Evolutionary conservation across 2,329 filamentous ascomycete species (phyloP), one percentile per base, ranked within the genome.

Genomic region (Xylaria sp.): DNA sequence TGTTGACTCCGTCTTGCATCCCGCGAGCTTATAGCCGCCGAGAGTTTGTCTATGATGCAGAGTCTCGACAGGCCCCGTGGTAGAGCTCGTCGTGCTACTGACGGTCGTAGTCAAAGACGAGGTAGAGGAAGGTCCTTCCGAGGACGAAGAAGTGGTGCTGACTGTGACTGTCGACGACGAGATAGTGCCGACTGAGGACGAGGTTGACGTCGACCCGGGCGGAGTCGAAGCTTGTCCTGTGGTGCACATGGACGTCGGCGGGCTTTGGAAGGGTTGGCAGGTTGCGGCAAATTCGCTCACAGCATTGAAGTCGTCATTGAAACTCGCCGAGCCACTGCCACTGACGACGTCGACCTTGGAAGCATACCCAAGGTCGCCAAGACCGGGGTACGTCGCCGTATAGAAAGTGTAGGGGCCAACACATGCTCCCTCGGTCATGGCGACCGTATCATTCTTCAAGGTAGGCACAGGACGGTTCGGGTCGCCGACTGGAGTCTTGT

Each of bases 371-470:
- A 75, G 57, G 2, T 73, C 74, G 1, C 79, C 79, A 2, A 76
- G 66, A 40, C 78, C 73, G n/a, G 69, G 73, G 50, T 74, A 74
- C 22, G 69, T 70, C 2, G 71, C 72, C 6, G 70, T 71, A 62
- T 77, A 82, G 21, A 82, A 71, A 0, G 78, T 82, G 60, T 82
- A 82, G 22, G 65, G 55, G 17, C 79, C 79, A 18, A 75, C 69
- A 45, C 79, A 81, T 39, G 69, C 61, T 1, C 75, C 77, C 62
- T 75, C 71, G 2, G 60, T 66, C 69, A 82, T 74, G 7, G 70
- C 45, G 1, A 80, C 52, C 0, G 67, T 73, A 13, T 69, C 65
- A 11, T 65, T 73, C 48, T 67, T 71, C 17, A 82, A 59, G 1
- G 61, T 67, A 1, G 78, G 76, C 2, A 79, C 71, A 0, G 78